Conservation (phyloP, 768 basidiomycete genomes). For the Russula olivacea region DNA sequence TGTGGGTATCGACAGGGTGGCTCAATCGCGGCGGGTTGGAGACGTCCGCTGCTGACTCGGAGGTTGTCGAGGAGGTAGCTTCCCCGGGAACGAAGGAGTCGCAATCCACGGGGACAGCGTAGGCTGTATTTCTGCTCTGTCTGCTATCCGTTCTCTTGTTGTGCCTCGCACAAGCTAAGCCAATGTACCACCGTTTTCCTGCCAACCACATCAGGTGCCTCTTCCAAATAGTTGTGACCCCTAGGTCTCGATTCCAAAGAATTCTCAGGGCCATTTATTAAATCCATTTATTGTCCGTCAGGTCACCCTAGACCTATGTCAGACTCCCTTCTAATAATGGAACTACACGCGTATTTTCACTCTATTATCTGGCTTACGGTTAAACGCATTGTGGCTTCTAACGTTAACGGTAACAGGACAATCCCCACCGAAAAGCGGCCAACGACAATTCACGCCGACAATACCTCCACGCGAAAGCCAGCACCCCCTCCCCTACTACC, state of each 20-base stretch:
- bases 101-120: not conserved
- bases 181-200: constrained; percentile 3
- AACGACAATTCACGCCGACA: too few relatives aligned
- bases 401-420: too few relatives aligned
- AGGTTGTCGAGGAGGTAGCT: constrained; percentile 11
- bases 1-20: constrained; percentile 14
- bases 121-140: not conserved
- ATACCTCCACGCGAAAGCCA: too few relatives aligned
- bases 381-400: too few relatives aligned
- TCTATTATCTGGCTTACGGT: too few relatives aligned
- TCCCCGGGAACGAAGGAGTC: constrained; percentile 12
- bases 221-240: not conserved
- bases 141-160: not conserved
- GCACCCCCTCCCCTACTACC: too few relatives aligned
- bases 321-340: too few relatives aligned
- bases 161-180: not conserved
- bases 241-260: not conserved
- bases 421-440: too few relatives aligned
- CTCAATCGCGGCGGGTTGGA: constrained; percentile 17
- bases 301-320: too few relatives aligned
- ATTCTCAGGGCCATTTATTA: not conserved
- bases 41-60: not conserved
- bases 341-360: too few relatives aligned
- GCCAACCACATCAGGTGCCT: not conserved
- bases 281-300: too few relatives aligned